Evolutionary conservation across 208 protist species (phyloP), one percentile per base, ranked within the genome.

Genomic region (Trypanosoma scelopori): DNA sequence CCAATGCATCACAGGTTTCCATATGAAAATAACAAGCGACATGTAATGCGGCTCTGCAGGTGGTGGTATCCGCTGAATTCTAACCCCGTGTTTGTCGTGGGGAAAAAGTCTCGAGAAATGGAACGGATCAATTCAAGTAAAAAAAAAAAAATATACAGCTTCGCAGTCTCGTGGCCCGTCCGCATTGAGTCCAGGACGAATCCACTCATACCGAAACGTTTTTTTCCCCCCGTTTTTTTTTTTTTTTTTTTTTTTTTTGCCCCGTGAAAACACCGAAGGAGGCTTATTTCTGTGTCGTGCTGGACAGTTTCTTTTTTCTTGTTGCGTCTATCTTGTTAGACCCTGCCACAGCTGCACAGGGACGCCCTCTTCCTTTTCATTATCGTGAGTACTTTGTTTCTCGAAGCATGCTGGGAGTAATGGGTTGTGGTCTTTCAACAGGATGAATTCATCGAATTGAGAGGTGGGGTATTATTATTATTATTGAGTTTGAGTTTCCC

Each of bases 401-500:
- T 37, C 22, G 27, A 58, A 45, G 11, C 53, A 58, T 45, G 37
- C 18, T 6, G 41, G 11, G 11, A 18, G 22, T 28, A 41, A 4
- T 41, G 39, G 53, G 12, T 0, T 58, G 16, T 58, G 53, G 25
- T 58, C 30, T 27, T 46, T 22, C 22, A 25, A 58, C 22, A 58
- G 32, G 41, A 22, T 58, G 11, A 58, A 58, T 46, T 5, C 39
- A 43, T 58, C 53, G 9, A 37, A 11, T 37, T 37, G 32, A 37
- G 9, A 9, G 32, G 32, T 37, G 32, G 9, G 3, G 3, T 4
- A 18, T 22, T 49, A 0, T 27, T n/a, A n/a, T n/a, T n/a, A n/a
- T 28, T 50, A 49, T 49, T 41, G 16, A 18, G 37, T 27, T 59
- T 59, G 23, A 46, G 37, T 37, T 59, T 59, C 43, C 5, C 46